Conservation (phyloP, 148 eudicot species). For the Beta vulgaris region DNA sequence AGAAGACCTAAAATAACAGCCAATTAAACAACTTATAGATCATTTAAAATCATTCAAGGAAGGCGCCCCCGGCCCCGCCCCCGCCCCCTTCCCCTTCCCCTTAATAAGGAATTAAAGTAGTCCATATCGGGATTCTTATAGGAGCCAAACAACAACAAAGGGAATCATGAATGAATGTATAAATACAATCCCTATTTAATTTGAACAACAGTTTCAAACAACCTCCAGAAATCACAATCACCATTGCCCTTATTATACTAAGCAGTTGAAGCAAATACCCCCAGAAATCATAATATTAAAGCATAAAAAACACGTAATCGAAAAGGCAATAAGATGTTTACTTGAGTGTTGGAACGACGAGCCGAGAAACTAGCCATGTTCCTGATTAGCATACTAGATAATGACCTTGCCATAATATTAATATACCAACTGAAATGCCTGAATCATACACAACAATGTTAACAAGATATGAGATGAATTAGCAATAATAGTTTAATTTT, state of each 20-base stretch:
- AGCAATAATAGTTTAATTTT: background rate
- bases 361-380: constrained; percentile 39
- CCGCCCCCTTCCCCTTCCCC: too few relatives aligned
- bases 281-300: background rate
- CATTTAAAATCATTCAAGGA: too few relatives aligned
- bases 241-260: background rate
- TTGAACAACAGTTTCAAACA: too few relatives aligned
- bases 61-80: too few relatives aligned
- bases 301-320: background rate
- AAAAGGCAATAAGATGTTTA: constrained; percentile 17
- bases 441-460: background rate
- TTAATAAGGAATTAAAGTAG: too few relatives aligned
- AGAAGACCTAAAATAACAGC: too few relatives aligned
- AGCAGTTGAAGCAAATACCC: background rate
- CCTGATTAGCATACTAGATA: constrained; percentile 46
- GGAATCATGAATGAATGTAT: too few relatives aligned
- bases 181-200: too few relatives aligned
- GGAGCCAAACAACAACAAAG: too few relatives aligned
- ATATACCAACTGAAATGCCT: background rate
- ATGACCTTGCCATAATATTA: constrained; percentile 39
- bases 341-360: constrained; percentile 39
- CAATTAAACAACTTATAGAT: too few relatives aligned
- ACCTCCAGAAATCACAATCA: background rate
- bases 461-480: background rate
- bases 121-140: too few relatives aligned